Conservation (phyloP, 2,329 filamentous ascomycete species). For the Aspergillus amoenus region DNA sequence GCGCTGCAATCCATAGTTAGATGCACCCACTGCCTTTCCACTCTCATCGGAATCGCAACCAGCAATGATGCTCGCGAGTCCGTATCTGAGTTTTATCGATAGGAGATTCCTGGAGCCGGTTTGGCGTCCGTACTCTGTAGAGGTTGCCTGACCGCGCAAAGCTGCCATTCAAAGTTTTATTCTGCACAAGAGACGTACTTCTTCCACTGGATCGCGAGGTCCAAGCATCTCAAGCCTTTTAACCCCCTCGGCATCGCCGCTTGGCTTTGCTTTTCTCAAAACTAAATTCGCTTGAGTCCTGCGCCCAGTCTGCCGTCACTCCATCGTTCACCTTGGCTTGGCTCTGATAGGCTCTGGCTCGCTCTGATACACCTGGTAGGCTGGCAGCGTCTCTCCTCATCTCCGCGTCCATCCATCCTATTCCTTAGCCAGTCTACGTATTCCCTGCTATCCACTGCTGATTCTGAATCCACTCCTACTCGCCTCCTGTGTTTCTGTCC, state of each 20-base stretch:
- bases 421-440: constrained; percentile 5
- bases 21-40: neutral
- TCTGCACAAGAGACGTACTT: neutral
- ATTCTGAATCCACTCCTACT: neutral
- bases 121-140: neutral
- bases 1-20: neutral
- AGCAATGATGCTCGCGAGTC: neutral
- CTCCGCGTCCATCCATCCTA: neutral
- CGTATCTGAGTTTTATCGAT: neutral
- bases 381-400: constrained; percentile 1
- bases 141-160: neutral
- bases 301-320: neutral
- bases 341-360: neutral
- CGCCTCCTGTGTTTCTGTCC: neutral
- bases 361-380: neutral
- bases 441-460: constrained; percentile 1
- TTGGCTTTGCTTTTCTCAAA: constrained; percentile 9
- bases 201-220: neutral
- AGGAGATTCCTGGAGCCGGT: neutral
- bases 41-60: neutral
- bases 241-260: constrained; percentile 7
- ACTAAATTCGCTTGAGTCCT: neutral
- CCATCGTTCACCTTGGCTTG: constrained; percentile 1
- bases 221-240: constrained; percentile 2
- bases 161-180: neutral